Evolutionary conservation across 192 early-diverging fungal species (phyloP), one percentile per base, ranked within the genome.

Genomic region (Thoreauomyces humboldtii): DNA sequence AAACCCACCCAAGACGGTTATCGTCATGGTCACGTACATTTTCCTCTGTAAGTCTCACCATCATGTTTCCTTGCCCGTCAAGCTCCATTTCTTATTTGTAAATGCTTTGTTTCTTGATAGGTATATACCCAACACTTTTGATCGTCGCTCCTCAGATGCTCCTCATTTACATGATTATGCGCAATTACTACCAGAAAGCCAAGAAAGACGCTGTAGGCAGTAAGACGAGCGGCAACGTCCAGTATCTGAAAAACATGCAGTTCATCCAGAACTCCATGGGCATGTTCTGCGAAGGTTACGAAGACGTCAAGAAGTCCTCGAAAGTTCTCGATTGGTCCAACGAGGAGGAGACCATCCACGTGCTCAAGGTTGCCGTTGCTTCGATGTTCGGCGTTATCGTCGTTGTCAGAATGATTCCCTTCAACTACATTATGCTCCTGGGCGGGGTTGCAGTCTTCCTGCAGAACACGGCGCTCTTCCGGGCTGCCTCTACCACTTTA

Each of bases 181-280:
- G 56, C 58, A 81, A 77, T 57, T 82, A 83, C 70, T 81, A 71
- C 67, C 63, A 70, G 61, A 79, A 67, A 42, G 61, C 75, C 25
- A 77, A 71, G 54, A 76, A 51, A 31, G 59, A 47, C 55, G 72
- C 29, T 67, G 59, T 34, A 32, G 70, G 59, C 70, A 46, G 62
- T 53, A 64, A 63, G 60, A 57, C 46, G 54, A 50, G 33, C 71
- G 35, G n/a, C 31, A 57, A 57, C 34, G 81, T 85, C 21, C 84
- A 89, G 55, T 89, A 87, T 65, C 64, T 81, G 19, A 81, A 75
- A 65, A 89, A 89, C 63, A 59, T 89, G 65, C 85, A 85, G 53
- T 86, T 89, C 63, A 81, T 90, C 32, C 90, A 91, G 57, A 89
- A 91, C 55, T 81, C 86, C 73, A 91, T 91, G 89, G 85, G 83